A percentile compares a stretch with the other conserved stretches of the same genome.
Evolutionary conservation across 192 early-diverging fungal genomes (phyloP).

Genomic region (Coemansia sp.): DNA sequence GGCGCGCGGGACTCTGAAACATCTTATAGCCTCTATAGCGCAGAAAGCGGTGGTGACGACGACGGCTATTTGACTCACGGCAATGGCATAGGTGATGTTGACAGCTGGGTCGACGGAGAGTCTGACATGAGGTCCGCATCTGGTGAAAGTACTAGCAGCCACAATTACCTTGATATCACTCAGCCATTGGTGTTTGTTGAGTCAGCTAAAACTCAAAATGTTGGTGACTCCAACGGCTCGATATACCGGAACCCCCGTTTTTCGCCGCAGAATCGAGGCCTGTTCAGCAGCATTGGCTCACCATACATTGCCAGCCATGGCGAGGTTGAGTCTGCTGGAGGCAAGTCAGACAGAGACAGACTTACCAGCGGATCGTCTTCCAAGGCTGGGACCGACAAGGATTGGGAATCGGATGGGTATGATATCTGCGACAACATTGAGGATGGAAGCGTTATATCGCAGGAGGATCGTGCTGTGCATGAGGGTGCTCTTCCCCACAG

Average conservation of each 20-base stretch:
- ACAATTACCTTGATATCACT: constrained; percentile 10
- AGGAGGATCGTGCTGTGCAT: constrained; percentile 20
- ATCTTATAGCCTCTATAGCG: constrained; percentile 37
- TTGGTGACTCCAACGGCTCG: neutral
- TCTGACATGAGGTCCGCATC: constrained; percentile 10
- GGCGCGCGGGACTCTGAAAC: constrained; percentile 15
- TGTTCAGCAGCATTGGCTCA: neutral
- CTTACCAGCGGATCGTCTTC: neutral
- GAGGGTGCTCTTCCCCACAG: neutral
- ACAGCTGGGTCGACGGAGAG: constrained; percentile 12
- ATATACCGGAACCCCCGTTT: neutral
- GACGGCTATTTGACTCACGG: constrained; percentile 9
- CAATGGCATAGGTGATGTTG: constrained; percentile 9
- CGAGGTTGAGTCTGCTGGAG: neutral
- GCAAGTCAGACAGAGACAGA: neutral
- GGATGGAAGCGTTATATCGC: constrained; percentile 35
- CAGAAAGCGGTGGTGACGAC: constrained; percentile 17
- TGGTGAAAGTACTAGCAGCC: neutral
- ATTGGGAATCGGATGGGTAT: constrained; percentile 25
- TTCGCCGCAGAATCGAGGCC: neutral
- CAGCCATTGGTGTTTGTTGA: constrained; percentile 3
- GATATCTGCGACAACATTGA: constrained; percentile 12
- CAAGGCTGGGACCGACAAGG: constrained; percentile 3
- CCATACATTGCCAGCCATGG: neutral
- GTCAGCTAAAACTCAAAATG: neutral